Evolutionary conservation across 2,329 filamentous ascomycete genomes (phyloP).

Genomic region (Fusarium foetens): DNA sequence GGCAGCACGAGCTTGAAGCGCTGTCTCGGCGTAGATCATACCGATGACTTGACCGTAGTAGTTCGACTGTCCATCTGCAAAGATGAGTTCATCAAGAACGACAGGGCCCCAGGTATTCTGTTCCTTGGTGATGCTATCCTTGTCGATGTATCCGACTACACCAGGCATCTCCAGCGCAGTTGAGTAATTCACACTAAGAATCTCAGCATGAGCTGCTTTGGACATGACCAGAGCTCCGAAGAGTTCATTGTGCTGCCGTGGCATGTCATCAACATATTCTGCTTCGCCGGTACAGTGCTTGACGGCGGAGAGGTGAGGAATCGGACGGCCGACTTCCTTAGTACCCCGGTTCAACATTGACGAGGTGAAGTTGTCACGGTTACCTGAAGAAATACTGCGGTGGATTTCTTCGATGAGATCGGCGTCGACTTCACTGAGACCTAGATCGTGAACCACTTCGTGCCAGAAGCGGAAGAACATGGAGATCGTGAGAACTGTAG

Average conservation of each 20-base stretch:
- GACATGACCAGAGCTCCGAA: background rate
- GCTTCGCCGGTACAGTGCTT: conserved; percentile 1
- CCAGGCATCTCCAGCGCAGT: background rate
- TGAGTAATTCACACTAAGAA: background rate
- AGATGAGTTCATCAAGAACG: background rate
- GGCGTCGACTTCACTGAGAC: background rate
- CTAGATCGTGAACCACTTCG: background rate
- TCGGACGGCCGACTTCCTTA: background rate
- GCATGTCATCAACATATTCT: background rate
- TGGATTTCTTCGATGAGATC: background rate
- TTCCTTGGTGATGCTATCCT: background rate
- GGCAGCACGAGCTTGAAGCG: background rate
- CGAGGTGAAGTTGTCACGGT: background rate
- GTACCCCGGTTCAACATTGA: background rate
- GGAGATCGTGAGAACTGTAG: background rate
- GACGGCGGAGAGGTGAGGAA: background rate
- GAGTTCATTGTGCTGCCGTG: background rate
- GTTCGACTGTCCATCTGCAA: background rate
- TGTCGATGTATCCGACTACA: background rate
- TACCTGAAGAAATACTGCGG: background rate
- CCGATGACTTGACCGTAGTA: background rate
- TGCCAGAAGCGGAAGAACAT: conserved; percentile 13
- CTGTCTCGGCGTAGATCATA: conserved; percentile 3
- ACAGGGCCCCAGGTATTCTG: background rate
- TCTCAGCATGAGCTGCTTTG: background rate